A percentile compares a stretch with the other conserved stretches of the same genome.
Conservation (phyloP, 2,329 filamentous ascomycete species). For the Aspergillus aculeatinus region DNA sequence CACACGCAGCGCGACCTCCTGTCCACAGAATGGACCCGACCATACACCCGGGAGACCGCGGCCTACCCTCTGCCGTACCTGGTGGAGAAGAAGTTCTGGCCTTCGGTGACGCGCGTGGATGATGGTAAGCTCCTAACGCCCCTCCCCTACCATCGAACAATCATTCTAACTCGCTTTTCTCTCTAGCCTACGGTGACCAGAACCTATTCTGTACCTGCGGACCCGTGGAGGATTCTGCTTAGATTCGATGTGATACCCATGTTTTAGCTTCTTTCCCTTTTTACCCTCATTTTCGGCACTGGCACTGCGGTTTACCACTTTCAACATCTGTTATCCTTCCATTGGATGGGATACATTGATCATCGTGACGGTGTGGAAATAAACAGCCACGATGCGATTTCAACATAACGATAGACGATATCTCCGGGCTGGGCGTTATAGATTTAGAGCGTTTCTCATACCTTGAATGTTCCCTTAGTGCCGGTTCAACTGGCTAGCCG, state of each 20-base stretch:
- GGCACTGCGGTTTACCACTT: not conserved
- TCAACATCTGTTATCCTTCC: not conserved
- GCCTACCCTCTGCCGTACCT: constrained; percentile 83
- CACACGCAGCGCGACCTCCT: constrained; percentile 83
- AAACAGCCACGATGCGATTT: constrained; percentile 9
- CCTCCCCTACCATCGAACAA: not conserved
- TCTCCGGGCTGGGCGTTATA: constrained; percentile 9
- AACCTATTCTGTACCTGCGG: constrained; percentile 96
- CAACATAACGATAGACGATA: constrained; percentile 18
- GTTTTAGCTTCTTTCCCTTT: constrained; percentile 20
- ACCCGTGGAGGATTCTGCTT: constrained; percentile 65
- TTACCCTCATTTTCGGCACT: not conserved
- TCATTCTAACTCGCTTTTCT: constrained; percentile 25
- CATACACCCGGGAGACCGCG: constrained; percentile 76
- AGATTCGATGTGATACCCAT: constrained; percentile 39
- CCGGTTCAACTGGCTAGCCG: too few relatives aligned
- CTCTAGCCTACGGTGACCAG: constrained; percentile 78
- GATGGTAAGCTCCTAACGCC: constrained; percentile 67
- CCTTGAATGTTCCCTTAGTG: too few relatives aligned
- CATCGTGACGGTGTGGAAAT: constrained; percentile 5
- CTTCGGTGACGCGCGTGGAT: constrained; percentile 78
- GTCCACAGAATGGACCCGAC: constrained; percentile 73
- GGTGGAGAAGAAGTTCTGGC: constrained; percentile 98
- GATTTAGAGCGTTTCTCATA: not conserved
- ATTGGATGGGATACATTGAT: not conserved